phyloP scores from a whole-genome alignment of 768 basidiomycete species.

The Tricholoma terreum region DNA sequence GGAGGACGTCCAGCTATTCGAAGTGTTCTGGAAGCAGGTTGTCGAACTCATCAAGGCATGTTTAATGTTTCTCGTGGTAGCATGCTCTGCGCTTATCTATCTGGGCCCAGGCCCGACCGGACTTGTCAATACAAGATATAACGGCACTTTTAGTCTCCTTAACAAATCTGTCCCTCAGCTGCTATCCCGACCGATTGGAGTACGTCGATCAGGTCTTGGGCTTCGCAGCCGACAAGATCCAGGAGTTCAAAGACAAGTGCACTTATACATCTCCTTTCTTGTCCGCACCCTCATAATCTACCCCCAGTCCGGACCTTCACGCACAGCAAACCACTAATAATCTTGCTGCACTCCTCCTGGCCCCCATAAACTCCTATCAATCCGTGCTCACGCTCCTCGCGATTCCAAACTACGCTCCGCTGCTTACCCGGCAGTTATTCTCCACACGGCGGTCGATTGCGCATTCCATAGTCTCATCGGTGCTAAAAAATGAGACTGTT shows the following conservation, averaged over 20 bases:
- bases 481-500: slow-evolving; percentile 95
- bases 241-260: slow-evolving; percentile 80
- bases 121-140: slow-evolving; percentile 95
- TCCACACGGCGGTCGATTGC: slow-evolving; percentile 89
- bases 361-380: slow-evolving; percentile 95
- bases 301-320: slow-evolving; percentile 80
- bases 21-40: slow-evolving; percentile 98
- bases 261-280: not conserved
- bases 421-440: slow-evolving; percentile 84
- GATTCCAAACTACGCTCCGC: slow-evolving; percentile 82
- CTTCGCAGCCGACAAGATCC: slow-evolving; percentile 83
- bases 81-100: not conserved
- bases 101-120: slow-evolving; percentile 81
- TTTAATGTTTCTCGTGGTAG: not conserved
- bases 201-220: slow-evolving; percentile 95
- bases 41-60: slow-evolving; percentile 94
- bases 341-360: slow-evolving; percentile 86
- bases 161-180: slow-evolving; percentile 91
- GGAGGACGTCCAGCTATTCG: slow-evolving; percentile 91
- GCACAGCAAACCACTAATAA: slow-evolving; percentile 83
- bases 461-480: slow-evolving; percentile 90
- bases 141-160: slow-evolving; percentile 95
- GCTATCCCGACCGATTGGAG: slow-evolving; percentile 95
- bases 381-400: slow-evolving; percentile 97
- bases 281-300: not conserved